Evolutionary conservation across 2,329 filamentous ascomycete genomes (phyloP).

Genomic region (Sporothrix humicola): DNA sequence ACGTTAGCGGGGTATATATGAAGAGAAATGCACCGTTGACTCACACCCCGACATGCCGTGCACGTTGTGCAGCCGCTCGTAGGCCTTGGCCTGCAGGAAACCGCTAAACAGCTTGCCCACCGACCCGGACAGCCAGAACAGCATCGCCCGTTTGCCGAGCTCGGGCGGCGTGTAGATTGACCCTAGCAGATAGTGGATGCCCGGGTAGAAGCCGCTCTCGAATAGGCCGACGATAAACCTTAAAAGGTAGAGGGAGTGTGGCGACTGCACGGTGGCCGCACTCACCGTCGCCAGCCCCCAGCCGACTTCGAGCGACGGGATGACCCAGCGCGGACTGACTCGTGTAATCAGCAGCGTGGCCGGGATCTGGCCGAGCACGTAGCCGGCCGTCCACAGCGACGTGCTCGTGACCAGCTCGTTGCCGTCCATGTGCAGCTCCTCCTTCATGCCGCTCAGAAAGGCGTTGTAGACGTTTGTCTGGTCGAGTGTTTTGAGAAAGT

Average conservation of each 20-base stretch:
- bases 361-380: constrained; percentile 42
- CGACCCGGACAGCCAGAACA: constrained; percentile 66
- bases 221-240: constrained; percentile 61
- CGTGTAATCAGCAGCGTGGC: constrained; percentile 39
- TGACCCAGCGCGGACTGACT: constrained; percentile 44
- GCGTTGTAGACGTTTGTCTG: constrained; percentile 54
- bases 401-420: constrained; percentile 49
- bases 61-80: constrained; percentile 58
- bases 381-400: constrained; percentile 43
- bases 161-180: constrained; percentile 66
- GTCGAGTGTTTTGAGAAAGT: constrained; percentile 48
- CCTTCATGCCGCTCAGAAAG: constrained; percentile 55
- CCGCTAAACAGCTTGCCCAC: constrained; percentile 49
- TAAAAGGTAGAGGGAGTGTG: constrained; percentile 51
- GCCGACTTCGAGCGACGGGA: constrained; percentile 43
- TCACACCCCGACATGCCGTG: constrained; percentile 55
- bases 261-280: constrained; percentile 39
- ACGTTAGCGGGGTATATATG: not conserved
- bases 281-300: constrained; percentile 42
- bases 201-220: constrained; percentile 59
- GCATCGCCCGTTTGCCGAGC: constrained; percentile 66
- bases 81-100: constrained; percentile 56
- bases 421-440: constrained; percentile 52
- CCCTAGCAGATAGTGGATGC: constrained; percentile 55
- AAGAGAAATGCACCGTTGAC: not conserved